Evolutionary conservation across 2,329 filamentous ascomycete genomes (phyloP).

Genomic region (Epicoccum sorghinum): DNA sequence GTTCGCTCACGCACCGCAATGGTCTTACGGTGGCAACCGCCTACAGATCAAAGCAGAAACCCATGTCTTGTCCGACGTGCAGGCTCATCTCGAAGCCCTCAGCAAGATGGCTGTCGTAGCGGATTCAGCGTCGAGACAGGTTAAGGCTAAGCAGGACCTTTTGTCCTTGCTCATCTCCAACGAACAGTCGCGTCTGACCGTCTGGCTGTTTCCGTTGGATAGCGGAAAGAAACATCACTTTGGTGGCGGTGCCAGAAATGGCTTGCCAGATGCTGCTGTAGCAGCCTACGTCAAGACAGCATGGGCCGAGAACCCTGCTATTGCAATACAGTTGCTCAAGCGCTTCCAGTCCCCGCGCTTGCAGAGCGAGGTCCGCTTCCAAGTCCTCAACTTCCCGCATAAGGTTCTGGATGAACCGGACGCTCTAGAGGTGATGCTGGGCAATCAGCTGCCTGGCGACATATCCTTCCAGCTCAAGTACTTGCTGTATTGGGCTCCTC

Average conservation of each 20-base stretch:
- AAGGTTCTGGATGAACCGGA: conserved; percentile 82
- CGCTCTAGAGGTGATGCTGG: conserved; percentile 81
- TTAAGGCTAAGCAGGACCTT: conserved; percentile 83
- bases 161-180: conserved; percentile 80
- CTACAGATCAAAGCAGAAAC: conserved; percentile 93
- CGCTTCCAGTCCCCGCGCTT: conserved; percentile 80
- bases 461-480: conserved; percentile 85
- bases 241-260: conserved; percentile 51
- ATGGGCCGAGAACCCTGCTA: conserved; percentile 82
- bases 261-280: conserved; percentile 57
- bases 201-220: conserved; percentile 87
- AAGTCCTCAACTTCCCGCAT: conserved; percentile 82
- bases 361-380: conserved; percentile 75
- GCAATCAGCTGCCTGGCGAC: conserved; percentile 75
- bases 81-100: conserved; percentile 68
- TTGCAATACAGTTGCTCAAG: conserved; percentile 83
- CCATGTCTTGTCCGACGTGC: conserved; percentile 77
- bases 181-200: conserved; percentile 80
- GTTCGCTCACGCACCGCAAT: conserved; percentile 84
- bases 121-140: conserved; percentile 63
- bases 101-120: conserved; percentile 61
- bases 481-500: conserved; percentile 87
- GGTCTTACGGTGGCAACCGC: conserved; percentile 95
- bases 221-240: conserved; percentile 63
- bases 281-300: conserved; percentile 75